Evolutionary conservation across 2,329 filamentous ascomycete genomes (phyloP), one percentile per base, ranked within the genome.

Genomic region (Alternaria gansuensis): DNA sequence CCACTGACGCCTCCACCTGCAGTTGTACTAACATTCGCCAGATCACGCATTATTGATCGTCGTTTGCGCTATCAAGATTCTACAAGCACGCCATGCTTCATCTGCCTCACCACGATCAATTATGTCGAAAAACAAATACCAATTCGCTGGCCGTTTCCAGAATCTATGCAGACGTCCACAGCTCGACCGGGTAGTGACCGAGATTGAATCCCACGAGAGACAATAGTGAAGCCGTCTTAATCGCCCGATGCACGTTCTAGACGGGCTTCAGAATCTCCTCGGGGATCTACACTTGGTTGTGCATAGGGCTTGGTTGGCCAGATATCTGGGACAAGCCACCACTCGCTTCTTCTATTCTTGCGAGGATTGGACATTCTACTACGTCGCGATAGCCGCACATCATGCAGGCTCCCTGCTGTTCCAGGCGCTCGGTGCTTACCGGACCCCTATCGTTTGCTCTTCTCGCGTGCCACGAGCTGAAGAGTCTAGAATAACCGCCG

Each of bases 1-100:
- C 28, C 40, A 34, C 50, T 49, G 8, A 53, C 34, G 23, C 26
- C 24, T 48, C n/a, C 13, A 33, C 48, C 21, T 49, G 29, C 28
- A 29, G 14, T 24, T 49, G 34, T 24, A 44, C 36, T 59, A 45
- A 59, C 51, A 14, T 17, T 39, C 29, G 21, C 41, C 28, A 44
- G 39, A 64, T 62, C 51, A 56, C 61, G 59, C 57, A 45, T 43
- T 57, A 44, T 50, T 13, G 48, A 54, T 41, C 48, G 9, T 54
- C 39, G 23, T 39, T 54, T 55, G 61, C 61, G 59, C 51, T 54
- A 60, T 55, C 31, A 33, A 34, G 37, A 49, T 40, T 9, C 10
- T 39, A 39, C 14, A 34, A 23, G 26, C 29, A 41, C 24, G 23
- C 1, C 33, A 24, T 28, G 55, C 46, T 49, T 51, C 45, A 33